phyloP scores from a whole-genome alignment of 192 early-diverging fungal species.

The Coemansia sp. region DNA sequence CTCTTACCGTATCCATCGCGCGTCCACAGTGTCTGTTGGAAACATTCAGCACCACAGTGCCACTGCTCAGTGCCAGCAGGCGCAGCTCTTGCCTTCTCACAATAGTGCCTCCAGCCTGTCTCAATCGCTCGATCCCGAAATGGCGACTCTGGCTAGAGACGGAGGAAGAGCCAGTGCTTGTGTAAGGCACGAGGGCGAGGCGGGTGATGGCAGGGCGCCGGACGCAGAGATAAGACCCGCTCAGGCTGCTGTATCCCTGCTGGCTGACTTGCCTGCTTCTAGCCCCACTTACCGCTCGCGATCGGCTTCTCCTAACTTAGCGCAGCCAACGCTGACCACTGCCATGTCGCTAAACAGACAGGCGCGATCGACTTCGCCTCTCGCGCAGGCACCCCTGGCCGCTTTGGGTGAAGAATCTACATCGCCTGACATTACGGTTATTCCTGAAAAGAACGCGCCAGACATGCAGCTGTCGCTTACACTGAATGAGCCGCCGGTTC shows the following conservation, averaged over 20 bases:
- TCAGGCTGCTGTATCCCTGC: background rate
- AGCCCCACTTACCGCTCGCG: constrained; percentile 10
- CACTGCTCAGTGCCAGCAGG: background rate
- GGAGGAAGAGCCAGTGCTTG: background rate
- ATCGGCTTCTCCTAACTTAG: constrained; percentile 26
- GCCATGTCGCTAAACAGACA: constrained; percentile 24
- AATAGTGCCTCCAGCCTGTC: background rate
- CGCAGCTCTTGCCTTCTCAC: background rate
- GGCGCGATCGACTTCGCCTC: constrained; percentile 32
- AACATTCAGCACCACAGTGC: background rate
- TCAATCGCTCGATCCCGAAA: background rate
- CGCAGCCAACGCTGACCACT: constrained; percentile 10
- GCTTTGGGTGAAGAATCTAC: background rate
- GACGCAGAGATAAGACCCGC: background rate
- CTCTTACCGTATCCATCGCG: constrained; percentile 32
- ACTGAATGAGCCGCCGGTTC: constrained; percentile 48
- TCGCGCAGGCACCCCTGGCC: background rate
- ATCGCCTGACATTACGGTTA: background rate
- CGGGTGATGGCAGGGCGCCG: background rate
- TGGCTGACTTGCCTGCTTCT: background rate
- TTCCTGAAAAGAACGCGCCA: constrained; percentile 12
- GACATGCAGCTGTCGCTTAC: constrained; percentile 23
- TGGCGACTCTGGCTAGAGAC: background rate
- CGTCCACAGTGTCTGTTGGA: constrained; percentile 32
- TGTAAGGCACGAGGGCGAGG: background rate